Evolutionary conservation across 129 eudicot species (phyloP).

Genomic region (Tanacetum coccineum): DNA sequence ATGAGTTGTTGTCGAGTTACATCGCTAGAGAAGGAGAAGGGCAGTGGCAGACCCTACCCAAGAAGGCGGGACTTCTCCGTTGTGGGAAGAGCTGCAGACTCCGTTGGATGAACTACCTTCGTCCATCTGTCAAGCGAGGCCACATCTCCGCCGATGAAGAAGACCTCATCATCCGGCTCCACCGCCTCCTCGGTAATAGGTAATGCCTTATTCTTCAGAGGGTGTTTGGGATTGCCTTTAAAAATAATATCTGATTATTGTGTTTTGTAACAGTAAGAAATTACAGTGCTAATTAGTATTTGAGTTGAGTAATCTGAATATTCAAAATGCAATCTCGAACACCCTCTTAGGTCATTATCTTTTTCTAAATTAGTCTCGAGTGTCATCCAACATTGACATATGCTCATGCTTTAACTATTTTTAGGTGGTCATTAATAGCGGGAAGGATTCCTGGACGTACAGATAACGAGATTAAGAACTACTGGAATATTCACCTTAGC

Average conservation of each 20-base stretch:
- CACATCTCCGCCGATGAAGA: constrained; percentile 60
- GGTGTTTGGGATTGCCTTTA: too few relatives aligned
- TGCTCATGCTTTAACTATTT: too few relatives aligned
- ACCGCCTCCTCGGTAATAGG: constrained; percentile 76
- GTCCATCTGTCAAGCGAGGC: constrained; percentile 66
- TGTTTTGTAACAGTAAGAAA: too few relatives aligned
- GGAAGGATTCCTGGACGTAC: constrained; percentile 76
- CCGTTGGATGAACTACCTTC: constrained; percentile 82
- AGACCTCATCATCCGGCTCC: constrained; percentile 78
- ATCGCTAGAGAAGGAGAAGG: constrained; percentile 59
- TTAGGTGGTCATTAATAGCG: constrained; percentile 37
- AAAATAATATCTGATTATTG: too few relatives aligned
- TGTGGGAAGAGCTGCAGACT: constrained; percentile 87
- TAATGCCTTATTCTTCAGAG: background rate
- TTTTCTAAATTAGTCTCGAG: too few relatives aligned
- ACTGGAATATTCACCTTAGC: constrained; percentile 72
- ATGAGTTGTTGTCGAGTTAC: constrained; percentile 43
- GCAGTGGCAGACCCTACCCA: constrained; percentile 54
- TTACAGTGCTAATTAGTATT: too few relatives aligned
- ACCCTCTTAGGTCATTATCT: too few relatives aligned
- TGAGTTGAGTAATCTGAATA: too few relatives aligned
- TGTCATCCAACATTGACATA: too few relatives aligned
- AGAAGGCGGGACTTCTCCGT: constrained; percentile 51
- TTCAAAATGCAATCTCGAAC: too few relatives aligned
- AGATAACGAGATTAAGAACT: constrained; percentile 71